Evolutionary conservation across 1,284 basidiomycete species (phyloP), one percentile per base, ranked within the genome.

Genomic region (Cutaneotrichosporon curvatum): DNA sequence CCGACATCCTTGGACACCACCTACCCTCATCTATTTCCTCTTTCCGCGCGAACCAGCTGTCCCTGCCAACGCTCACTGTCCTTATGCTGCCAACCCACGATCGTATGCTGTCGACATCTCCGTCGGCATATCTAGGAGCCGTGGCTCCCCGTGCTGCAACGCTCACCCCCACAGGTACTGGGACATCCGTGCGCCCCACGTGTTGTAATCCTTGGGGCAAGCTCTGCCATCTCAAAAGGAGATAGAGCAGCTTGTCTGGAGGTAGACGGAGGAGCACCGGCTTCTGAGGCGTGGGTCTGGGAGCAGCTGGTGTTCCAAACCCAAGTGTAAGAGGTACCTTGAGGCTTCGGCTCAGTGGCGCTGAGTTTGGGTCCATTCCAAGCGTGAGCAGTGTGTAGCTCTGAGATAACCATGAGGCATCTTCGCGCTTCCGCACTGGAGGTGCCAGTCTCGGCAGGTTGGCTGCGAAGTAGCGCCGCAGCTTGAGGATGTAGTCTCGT

Each of bases 51-150:
- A 59, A 63, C 68, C 67, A 68, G 9, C 62, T 59, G 16, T 47
- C 48, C 4, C 43, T 47, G 14, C 32, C 58, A 45, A 62, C 21
- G 42, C 45, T 44, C 14, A 71, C 68, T 35, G 59, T 67, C 19
- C 66, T 40, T 48, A 72, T 65, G 52, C 65, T 68, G 9, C 70
- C 70, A 3, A 70, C 70, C 70, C 70, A 72, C 37, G 61, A 65
- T 16, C 62, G 56, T 9, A 72, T 67, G 45, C 66, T 68, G 42
- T 55, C 53, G 3, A 71, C 67, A 53, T 71, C 70, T 1, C 68
- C 70, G 39, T 71, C 67, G 10, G 37, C 44, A 34, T 43, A 37
- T 12, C 41, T 39, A 20, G 18, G 42, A 22, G 15, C 47, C 43
- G 37, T 54, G 49, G 57, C 53, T 15, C 66, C 65, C 25, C 63